A percentile compares a stretch with the other conserved stretches of the same genome.
These are phyloP conservation scores for Flaveria trinervia DNA, from an alignment of 129 eudicot species.

Conservation along the genomic window DNA sequence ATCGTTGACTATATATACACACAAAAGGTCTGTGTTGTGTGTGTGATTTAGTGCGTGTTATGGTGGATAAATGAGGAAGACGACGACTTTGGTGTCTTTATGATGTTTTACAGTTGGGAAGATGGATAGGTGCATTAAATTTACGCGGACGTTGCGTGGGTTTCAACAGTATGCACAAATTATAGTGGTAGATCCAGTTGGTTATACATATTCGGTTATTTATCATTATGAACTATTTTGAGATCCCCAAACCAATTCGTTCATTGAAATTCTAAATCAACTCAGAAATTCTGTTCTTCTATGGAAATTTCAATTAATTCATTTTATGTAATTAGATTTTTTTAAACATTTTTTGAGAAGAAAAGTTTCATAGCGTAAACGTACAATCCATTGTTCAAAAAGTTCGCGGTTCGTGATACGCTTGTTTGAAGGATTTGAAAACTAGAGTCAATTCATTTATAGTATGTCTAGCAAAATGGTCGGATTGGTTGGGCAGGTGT, in stretches of 20 bases:
- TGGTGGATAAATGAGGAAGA: not conserved
- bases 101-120: slow-evolving; percentile 40
- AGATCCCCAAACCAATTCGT: not conserved
- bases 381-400: too few species aligned
- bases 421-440: too few species aligned
- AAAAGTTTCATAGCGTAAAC: too few species aligned
- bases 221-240: not conserved
- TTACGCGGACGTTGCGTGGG: slow-evolving; percentile 32
- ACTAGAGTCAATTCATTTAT: too few species aligned
- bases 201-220: not conserved
- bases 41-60: slow-evolving; percentile 6
- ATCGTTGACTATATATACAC: slow-evolving; percentile 35
- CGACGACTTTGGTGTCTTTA: slow-evolving; percentile 22
- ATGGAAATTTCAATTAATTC: too few species aligned
- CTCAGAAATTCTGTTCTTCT: too few species aligned
- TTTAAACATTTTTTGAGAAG: too few species aligned
- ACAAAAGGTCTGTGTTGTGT: slow-evolving; percentile 3
- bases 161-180: slow-evolving; percentile 21
- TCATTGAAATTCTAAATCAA: too few species aligned
- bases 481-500: too few species aligned
- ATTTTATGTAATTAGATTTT: too few species aligned
- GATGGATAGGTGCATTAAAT: slow-evolving; percentile 32
- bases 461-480: too few species aligned
- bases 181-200: slow-evolving; percentile 1
- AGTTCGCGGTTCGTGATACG: too few species aligned